Conservation (phyloP, 2,329 filamentous ascomycete species). For the Orbilia oligospora region DNA sequence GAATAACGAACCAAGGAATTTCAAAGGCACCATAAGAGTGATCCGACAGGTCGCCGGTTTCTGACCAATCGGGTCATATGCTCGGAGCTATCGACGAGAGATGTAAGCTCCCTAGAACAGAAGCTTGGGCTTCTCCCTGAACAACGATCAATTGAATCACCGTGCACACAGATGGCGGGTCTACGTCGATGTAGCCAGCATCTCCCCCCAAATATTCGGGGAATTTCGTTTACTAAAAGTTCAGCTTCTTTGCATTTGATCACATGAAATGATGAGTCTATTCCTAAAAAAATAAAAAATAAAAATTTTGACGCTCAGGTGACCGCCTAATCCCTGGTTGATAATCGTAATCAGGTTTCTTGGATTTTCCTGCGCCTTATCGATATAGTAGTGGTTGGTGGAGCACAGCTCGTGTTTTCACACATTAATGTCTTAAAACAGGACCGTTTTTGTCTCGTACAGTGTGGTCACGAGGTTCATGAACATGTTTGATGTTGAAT, state of each 20-base stretch:
- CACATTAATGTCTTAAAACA: slow-evolving; percentile 27
- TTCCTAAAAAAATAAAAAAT: not conserved
- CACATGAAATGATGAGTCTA: slow-evolving; percentile 35
- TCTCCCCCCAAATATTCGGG: not conserved
- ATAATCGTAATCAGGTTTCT: slow-evolving; percentile 54
- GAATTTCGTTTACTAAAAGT: slow-evolving; percentile 22
- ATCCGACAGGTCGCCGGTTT: slow-evolving; percentile 31
- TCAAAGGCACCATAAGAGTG: slow-evolving; percentile 5
- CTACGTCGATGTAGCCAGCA: not conserved
- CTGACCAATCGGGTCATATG: slow-evolving; percentile 58
- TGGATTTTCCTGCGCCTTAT: slow-evolving; percentile 34
- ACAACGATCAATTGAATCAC: not conserved
- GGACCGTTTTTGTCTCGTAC: slow-evolving; percentile 17
- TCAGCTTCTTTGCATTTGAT: slow-evolving; percentile 16
- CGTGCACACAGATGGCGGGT: not conserved
- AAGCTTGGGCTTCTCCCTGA: slow-evolving; percentile 12
- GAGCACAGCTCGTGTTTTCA: slow-evolving; percentile 19
- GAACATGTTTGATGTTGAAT: slow-evolving; percentile 18
- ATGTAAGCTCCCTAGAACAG: slow-evolving; percentile 7
- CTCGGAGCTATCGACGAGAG: slow-evolving; percentile 21
- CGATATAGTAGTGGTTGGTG: slow-evolving; percentile 33
- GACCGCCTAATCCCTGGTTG: slow-evolving; percentile 50
- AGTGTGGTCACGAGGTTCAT: slow-evolving; percentile 49
- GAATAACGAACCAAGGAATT: slow-evolving; percentile 20
- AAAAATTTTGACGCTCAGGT: slow-evolving; percentile 49